These are phyloP conservation scores for Tritrichomonas musculus DNA, from an alignment of 208 protist genomes.

Conservation along the genomic window DNA sequence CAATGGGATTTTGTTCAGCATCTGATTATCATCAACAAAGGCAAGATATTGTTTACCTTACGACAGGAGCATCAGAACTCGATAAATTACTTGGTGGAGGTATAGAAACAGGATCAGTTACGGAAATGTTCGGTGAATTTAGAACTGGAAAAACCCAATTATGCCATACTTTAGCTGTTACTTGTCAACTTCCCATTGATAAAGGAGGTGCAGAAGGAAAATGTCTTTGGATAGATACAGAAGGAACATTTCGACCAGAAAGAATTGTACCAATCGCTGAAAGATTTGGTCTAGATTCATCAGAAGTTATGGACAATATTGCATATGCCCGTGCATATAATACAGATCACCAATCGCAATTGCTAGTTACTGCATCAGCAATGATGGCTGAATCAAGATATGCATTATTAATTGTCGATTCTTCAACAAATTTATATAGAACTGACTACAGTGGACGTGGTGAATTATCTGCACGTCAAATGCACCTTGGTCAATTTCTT, in stretches of 20 bases:
- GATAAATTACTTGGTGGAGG: conserved; percentile 65
- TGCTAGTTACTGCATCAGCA: conserved; percentile 60
- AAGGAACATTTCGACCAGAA: conserved; percentile 94
- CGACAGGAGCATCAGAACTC: conserved; percentile 79
- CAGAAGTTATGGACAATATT: conserved; percentile 96
- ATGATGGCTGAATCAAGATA: conserved; percentile 95
- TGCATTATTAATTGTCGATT: conserved; percentile 96
- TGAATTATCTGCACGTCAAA: conserved; percentile 90
- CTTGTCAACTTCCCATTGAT: conserved; percentile 60
- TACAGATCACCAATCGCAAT: conserved; percentile 83
- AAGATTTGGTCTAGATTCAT: conserved; percentile 77
- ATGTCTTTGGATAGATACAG: conserved; percentile 97
- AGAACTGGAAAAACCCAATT: conserved; percentile 97
- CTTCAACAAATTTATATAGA: conserved; percentile 81
- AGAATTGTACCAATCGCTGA: conserved; percentile 66
- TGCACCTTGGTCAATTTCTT: conserved; percentile 94
- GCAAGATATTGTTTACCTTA: conserved; percentile 86
- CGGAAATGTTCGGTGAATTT: conserved; percentile 91
- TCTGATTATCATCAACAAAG: conserved; percentile 78
- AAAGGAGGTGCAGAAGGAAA: conserved; percentile 71
- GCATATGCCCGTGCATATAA: conserved; percentile 96
- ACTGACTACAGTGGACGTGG: conserved; percentile 96
- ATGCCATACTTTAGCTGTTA: conserved; percentile 96
- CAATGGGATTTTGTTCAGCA: conserved; percentile 76
- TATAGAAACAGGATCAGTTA: conserved; percentile 95